These are phyloP conservation scores for Plasmodium relictum DNA, from an alignment of 169 alveolate species.

Conservation along the genomic window DNA sequence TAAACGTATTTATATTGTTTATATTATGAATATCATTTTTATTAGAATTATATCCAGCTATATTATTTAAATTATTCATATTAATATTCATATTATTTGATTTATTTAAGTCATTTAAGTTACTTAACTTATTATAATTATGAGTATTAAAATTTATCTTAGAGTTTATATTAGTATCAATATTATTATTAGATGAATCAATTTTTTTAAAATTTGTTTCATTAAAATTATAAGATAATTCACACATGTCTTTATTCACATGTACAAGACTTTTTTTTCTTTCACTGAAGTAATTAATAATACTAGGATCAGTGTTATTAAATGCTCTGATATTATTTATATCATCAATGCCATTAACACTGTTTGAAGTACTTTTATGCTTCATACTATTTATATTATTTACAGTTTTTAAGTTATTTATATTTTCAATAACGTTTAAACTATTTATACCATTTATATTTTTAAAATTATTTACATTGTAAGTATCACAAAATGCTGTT, in stretches of 20 bases:
- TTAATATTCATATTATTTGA: slow-evolving; percentile 14
- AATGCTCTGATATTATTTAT: neutral
- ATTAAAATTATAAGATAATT: slow-evolving; percentile 4
- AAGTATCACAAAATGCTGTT: neutral
- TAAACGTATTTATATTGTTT: neutral
- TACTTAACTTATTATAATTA: neutral
- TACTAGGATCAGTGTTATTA: neutral
- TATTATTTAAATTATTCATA: neutral
- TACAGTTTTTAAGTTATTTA: neutral
- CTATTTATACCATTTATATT: neutral
- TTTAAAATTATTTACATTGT: neutral
- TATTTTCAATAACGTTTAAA: neutral
- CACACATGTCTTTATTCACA: slow-evolving; percentile 4
- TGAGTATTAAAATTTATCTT: slow-evolving; percentile 4
- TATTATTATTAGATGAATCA: neutral
- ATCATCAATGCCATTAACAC: neutral
- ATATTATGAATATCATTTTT: neutral
- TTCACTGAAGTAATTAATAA: neutral
- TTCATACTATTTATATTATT: neutral
- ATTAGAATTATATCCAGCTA: neutral
- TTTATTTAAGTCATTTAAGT: slow-evolving; percentile 25
- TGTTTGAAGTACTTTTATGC: neutral
- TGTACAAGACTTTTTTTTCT: neutral
- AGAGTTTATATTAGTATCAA: neutral
- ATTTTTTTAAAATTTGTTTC: slow-evolving; percentile 20